Evolutionary conservation across 371 early-diverging fungal species (phyloP).

Genomic region (Apophysomyces variabilis): DNA sequence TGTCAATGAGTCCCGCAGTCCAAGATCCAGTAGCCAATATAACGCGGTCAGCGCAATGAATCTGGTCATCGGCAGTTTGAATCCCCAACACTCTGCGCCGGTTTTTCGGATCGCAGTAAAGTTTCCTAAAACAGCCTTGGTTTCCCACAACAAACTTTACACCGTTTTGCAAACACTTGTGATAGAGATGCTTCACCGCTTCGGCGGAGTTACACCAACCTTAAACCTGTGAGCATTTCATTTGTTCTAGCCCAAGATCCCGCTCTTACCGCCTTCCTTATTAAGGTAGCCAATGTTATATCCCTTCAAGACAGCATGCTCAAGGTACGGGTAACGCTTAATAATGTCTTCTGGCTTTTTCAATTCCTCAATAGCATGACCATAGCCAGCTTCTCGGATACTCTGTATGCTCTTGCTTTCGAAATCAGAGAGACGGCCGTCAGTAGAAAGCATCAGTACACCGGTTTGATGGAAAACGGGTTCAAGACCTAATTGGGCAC

Average conservation of each 20-base stretch:
- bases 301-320: slow-evolving; percentile 35
- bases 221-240: slow-evolving; percentile 7
- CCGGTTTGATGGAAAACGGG: slow-evolving; percentile 54
- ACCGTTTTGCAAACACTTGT: slow-evolving; percentile 36
- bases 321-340: slow-evolving; percentile 37
- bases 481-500: slow-evolving; percentile 18
- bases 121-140: slow-evolving; percentile 34
- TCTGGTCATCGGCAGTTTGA: slow-evolving; percentile 42
- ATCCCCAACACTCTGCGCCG: slow-evolving; percentile 39
- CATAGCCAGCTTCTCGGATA: slow-evolving; percentile 45
- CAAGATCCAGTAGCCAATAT: slow-evolving; percentile 60
- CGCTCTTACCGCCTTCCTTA: slow-evolving; percentile 36
- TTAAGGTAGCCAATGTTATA: slow-evolving; percentile 38
- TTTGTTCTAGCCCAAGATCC: neutral
- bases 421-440: slow-evolving; percentile 31
- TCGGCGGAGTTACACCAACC: slow-evolving; percentile 49
- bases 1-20: slow-evolving; percentile 54
- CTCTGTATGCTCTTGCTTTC: slow-evolving; percentile 35
- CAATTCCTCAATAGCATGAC: slow-evolving; percentile 36
- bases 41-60: slow-evolving; percentile 41
- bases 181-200: slow-evolving; percentile 37
- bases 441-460: slow-evolving; percentile 36
- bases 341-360: slow-evolving; percentile 28
- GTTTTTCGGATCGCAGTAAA: slow-evolving; percentile 19
- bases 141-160: slow-evolving; percentile 45